Percentiles rank a stretch among this genome's conserved stretches.
These are phyloP conservation scores for Fusarium aywerte DNA, from an alignment of 2,329 filamentous ascomycete species.

Conservation along the genomic window DNA sequence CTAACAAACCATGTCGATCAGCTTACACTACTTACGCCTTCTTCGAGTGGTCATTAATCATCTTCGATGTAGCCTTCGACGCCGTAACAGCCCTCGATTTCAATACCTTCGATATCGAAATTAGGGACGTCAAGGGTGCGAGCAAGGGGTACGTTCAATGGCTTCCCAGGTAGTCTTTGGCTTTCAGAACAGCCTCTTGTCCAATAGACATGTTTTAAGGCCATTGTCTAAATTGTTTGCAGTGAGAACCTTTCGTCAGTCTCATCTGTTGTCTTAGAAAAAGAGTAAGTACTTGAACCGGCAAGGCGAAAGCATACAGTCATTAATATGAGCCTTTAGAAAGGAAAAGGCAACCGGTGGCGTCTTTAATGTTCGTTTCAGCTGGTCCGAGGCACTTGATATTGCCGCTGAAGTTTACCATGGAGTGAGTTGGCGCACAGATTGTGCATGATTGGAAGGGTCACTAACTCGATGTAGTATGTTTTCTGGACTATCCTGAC, in stretches of 20 bases:
- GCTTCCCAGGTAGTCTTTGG: slow-evolving; percentile 82
- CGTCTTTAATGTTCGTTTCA: slow-evolving; percentile 77
- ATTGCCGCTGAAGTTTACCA: slow-evolving; percentile 90
- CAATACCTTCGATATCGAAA: slow-evolving; percentile 83
- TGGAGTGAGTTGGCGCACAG: slow-evolving; percentile 68
- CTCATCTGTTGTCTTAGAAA: slow-evolving; percentile 68
- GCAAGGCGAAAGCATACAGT: not conserved
- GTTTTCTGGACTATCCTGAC: slow-evolving; percentile 97
- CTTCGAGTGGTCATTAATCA: slow-evolving; percentile 95
- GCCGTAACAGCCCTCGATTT: slow-evolving; percentile 95
- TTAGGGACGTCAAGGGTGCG: slow-evolving; percentile 88
- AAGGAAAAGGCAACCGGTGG: slow-evolving; percentile 79
- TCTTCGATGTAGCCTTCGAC: slow-evolving; percentile 97
- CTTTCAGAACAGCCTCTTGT: slow-evolving; percentile 41
- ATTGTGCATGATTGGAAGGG: not conserved
- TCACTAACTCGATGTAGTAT: slow-evolving; percentile 66
- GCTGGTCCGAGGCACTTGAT: slow-evolving; percentile 79
- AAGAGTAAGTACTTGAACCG: slow-evolving; percentile 71
- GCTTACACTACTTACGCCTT: slow-evolving; percentile 98
- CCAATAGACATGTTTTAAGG: slow-evolving; percentile 48
- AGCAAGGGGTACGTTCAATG: slow-evolving; percentile 98
- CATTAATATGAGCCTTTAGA: slow-evolving; percentile 57
- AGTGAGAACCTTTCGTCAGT: slow-evolving; percentile 62
- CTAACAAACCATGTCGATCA: slow-evolving; percentile 53
- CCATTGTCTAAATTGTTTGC: slow-evolving; percentile 55